A percentile compares a stretch with the other conserved stretches of the same genome.
Evolutionary conservation across 768 basidiomycete species (phyloP).

Genomic region (Boletus reticuloceps): DNA sequence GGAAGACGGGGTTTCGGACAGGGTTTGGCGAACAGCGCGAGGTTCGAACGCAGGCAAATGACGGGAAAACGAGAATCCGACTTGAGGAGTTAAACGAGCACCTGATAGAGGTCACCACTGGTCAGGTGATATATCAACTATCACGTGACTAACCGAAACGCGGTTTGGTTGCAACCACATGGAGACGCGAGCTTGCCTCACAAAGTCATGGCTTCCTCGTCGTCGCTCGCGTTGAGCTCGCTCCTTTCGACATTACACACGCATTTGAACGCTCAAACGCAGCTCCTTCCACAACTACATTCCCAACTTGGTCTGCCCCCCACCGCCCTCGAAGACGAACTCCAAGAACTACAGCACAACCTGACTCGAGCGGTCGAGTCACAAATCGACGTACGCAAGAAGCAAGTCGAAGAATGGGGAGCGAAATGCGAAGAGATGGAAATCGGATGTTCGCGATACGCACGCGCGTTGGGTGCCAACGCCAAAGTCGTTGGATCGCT

Average conservation of each 20-base stretch:
- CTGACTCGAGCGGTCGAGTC: slow-evolving; percentile 74
- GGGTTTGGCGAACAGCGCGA: too few relatives aligned
- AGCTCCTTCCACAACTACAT: slow-evolving; percentile 78
- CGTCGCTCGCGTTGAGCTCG: slow-evolving; percentile 49
- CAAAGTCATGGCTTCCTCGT: slow-evolving; percentile 28
- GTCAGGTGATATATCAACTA: too few relatives aligned
- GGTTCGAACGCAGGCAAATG: too few relatives aligned
- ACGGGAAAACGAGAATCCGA: too few relatives aligned
- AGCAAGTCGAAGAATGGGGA: slow-evolving; percentile 78
- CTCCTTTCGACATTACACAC: slow-evolving; percentile 76
- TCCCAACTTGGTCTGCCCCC: slow-evolving; percentile 79
- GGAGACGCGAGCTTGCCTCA: slow-evolving; percentile 8
- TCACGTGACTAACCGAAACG: slow-evolving; percentile 20
- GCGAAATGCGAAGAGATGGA: slow-evolving; percentile 61
- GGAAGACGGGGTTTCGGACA: too few relatives aligned
- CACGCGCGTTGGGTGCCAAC: slow-evolving; percentile 68
- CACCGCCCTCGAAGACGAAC: slow-evolving; percentile 78
- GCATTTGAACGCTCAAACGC: slow-evolving; percentile 78
- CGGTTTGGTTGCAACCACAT: slow-evolving; percentile 26
- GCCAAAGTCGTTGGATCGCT: slow-evolving; percentile 62
- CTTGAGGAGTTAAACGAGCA: too few relatives aligned
- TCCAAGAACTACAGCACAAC: slow-evolving; percentile 67
- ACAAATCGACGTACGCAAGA: slow-evolving; percentile 64
- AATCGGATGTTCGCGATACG: slow-evolving; percentile 62
- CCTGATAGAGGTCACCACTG: too few relatives aligned